Evolutionary conservation across 2,329 filamentous ascomycete genomes (phyloP).

Genomic region (Colletotrichum sp.): DNA sequence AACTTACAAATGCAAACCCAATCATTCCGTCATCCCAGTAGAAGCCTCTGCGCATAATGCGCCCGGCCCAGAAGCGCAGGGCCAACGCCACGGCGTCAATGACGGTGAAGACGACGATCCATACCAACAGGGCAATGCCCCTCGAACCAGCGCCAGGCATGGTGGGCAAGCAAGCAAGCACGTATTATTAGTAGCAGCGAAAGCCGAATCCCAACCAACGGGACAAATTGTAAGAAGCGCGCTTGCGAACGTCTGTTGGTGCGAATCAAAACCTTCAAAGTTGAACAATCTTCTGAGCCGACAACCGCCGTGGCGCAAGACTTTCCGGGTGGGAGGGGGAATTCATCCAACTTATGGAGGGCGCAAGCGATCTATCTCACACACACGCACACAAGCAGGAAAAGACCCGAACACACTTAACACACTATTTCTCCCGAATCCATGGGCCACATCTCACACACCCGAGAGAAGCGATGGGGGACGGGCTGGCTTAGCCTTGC

Average conservation of each 20-base stretch:
- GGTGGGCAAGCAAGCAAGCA: neutral
- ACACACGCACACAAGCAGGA: neutral
- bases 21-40: constrained; percentile 25
- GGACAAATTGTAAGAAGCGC: neutral
- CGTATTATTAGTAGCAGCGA: neutral
- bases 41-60: constrained; percentile 21
- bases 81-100: constrained; percentile 16
- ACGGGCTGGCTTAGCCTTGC: neutral
- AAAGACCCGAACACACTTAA: neutral
- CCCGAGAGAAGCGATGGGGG: neutral
- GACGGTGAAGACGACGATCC: constrained; percentile 23
- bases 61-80: constrained; percentile 28
- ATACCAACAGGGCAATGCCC: constrained; percentile 11
- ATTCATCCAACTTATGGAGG: constrained; percentile 9
- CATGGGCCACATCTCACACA: neutral
- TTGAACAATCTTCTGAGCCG: neutral
- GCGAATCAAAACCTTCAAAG: neutral
- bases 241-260: neutral
- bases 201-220: neutral
- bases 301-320: neutral
- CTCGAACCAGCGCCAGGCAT: constrained; percentile 13
- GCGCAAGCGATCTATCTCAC: neutral
- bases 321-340: neutral
- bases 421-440: neutral
- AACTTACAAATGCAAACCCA: constrained; percentile 26